Evolutionary conservation across 352 stramenopile species (phyloP), one percentile per base, ranked within the genome.

Genomic region (Elongisporangium anandrum): DNA sequence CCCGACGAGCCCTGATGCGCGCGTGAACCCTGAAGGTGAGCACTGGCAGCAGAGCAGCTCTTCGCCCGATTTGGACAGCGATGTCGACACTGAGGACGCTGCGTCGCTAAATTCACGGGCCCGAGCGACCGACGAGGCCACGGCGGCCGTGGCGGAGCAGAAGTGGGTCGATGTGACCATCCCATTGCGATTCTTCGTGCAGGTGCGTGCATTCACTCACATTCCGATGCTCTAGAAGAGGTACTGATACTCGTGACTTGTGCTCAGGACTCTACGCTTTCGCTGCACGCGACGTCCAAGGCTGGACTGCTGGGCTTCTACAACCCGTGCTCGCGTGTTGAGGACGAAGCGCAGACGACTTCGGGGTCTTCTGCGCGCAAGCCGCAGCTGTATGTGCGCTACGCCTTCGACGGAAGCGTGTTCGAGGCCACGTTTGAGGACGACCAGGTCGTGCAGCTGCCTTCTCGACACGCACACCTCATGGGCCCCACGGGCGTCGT

Each of bases 341-440:
- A 84, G 39, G 70, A 81, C 45, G 6, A 39, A 39, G 29, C 29
- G 29, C 29, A 39, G 9, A 39, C 45, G n/a, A 15, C 34, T 6
- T 21, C 38, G 19, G 6, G 21, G 9, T 48, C 38, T 19, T 60
- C 60, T 13, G 59, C 47, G 29, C 52, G 60, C 38, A 77, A 75
- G 24, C 80, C 83, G 8, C 73, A 88, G 57, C 68, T 93, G 79
- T 93, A 94, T 38, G 74, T 92, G 45, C 85, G 82, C 38, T 94
- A 94, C 65, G 66, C 80, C 24, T 91, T 80, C 62, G 73, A 85
- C 50, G 79, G 73, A 24, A 64, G 77, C 29, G 81, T 94, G 52
- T 94, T 90, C 52, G 85, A 94, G 70, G 85, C 80, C 20, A 92
- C 85, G 12, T 94, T 92, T 52, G 77, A 85, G 41, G 85, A 94